Evolutionary conservation across 2,329 filamentous ascomycete species (phyloP).

Genomic region (Phaeophleospora eucalypticola): DNA sequence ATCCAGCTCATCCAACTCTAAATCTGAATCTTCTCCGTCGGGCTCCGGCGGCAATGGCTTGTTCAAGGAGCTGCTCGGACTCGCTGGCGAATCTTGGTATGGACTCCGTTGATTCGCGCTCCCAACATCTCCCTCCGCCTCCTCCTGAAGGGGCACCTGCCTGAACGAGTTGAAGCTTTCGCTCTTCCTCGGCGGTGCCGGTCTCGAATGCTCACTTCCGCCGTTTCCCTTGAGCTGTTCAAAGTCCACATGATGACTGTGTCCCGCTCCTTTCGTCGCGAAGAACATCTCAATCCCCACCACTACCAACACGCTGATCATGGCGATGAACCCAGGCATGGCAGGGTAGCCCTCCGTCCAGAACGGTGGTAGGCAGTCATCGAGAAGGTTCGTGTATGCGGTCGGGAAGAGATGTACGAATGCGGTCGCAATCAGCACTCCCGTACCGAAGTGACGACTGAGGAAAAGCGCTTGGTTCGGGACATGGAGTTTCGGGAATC

Average conservation of each 20-base stretch:
- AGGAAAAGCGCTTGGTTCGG: slow-evolving; percentile 57
- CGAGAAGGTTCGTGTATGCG: slow-evolving; percentile 57
- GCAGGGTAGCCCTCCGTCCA: slow-evolving; percentile 77
- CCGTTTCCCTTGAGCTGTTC: slow-evolving; percentile 25
- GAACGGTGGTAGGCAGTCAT: slow-evolving; percentile 67
- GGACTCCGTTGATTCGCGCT: slow-evolving; percentile 20
- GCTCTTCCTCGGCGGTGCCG: slow-evolving; percentile 13
- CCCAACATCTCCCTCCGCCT: slow-evolving; percentile 11
- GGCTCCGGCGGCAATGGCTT: slow-evolving; percentile 32
- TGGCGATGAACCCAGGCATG: slow-evolving; percentile 75
- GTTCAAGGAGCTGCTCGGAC: slow-evolving; percentile 19
- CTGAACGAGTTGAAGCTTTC: slow-evolving; percentile 28
- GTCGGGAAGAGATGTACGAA: slow-evolving; percentile 61
- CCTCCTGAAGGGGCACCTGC: slow-evolving; percentile 20
- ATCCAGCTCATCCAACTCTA: slow-evolving; percentile 35
- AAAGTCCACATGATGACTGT: slow-evolving; percentile 49
- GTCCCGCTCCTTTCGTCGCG: slow-evolving; percentile 62
- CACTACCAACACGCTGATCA: slow-evolving; percentile 76
- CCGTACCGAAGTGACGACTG: slow-evolving; percentile 56
- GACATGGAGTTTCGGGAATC: slow-evolving; percentile 57
- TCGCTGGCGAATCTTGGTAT: slow-evolving; percentile 16
- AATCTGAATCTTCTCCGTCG: slow-evolving; percentile 29
- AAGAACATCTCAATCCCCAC: slow-evolving; percentile 87
- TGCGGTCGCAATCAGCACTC: slow-evolving; percentile 54
- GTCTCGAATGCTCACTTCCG: slow-evolving; percentile 12